Base-by-base conservation (phyloP, 441 rosid species). In the Melastoma candidum region DNA sequence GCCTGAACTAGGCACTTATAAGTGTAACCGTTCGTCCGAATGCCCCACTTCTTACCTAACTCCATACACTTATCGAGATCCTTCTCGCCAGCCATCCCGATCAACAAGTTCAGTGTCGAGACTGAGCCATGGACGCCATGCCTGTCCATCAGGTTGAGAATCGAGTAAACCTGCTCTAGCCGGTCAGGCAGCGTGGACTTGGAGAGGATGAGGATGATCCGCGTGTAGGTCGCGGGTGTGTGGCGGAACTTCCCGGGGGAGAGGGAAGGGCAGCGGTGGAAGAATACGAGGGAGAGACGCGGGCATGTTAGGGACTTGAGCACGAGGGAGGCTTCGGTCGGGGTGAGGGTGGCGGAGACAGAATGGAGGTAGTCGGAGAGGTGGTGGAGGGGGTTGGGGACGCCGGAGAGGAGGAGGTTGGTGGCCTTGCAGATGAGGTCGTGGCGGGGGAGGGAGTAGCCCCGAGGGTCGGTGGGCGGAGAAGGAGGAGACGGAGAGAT, bases 1-100 rank as follows among this genome's bases (percentile, higher is more conserved):
- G 98, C 87, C 60, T 85, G 96, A 65, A 85, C 76, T 54, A 85
- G 63, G 55, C 95, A 92, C 72, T 85, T 92, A 49, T 85, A 88
- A 0, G 89, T 88, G 59, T 74, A 92, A 36, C 84, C 65, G 59
- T 81, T 92, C 90, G 82, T 86, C 61, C 68, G 77, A 67, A 92
- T 59, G 2, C 60, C 87, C 98, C 98, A 88, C 54, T 79, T 82
- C 71, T 72, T 68, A 26, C 84, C 63, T 66, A 92, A 60, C 49
- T 64, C 74, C 13, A 79, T 44, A 48, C 92, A 85, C 59, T 44
- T 68, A 36, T 77, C 72, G 64, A 92, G 57, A 53, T 92, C 92
- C 56, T 75, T 52, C 26, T 64, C 55, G 25, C 81, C 86, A 43
- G 85, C 80, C 49, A 82, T 68, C 24, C 97, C 94, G 0, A 92